Base-by-base conservation (phyloP, 768 basidiomycete genomes). In the Suillus sp. region DNA sequence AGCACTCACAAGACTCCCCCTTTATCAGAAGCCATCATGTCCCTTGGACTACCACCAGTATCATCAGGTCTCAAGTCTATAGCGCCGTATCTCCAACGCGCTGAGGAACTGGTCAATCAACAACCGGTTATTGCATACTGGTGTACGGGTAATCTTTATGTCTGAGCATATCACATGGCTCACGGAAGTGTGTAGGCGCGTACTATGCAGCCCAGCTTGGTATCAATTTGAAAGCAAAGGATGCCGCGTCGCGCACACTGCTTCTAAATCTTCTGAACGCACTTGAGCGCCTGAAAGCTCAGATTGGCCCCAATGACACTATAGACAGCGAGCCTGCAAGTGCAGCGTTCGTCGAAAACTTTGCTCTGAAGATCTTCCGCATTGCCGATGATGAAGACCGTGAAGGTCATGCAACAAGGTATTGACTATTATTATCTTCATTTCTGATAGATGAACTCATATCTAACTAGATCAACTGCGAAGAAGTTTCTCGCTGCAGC, bases 401-500 rank as follows among this genome's bases (percentile, higher is more conserved):
- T 51, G 83, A 78, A 16, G 94, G 91, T 1, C 81, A 79, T 50
- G 87, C 91, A 16, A 91, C 89, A 38, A 88, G 90, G 93, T 94
- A 61, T 80, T 18, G 34, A 10, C 30, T 42, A n/a, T 60, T 42
- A 2, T 59, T 22, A 58, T 35, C 20, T 22, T 62, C 58, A 16
- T 20, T 40, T 32, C 48, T 27, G 56, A 48, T 14, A 34, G 40
- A 34, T 20, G 57, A 48, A 65, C 66, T 69, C 45, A 70, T 38
- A 16, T 43, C 2, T 51, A 7, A 51, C 18, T 68, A 96, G 94
- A 72, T 84, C 86, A 22, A 99, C 96, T 1, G 95, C 96, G 5
- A 92, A 91, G 72, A 96, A 96, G 76, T 99, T 99, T 74, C 81
- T 98, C 4, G 96, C 95, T 16, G 94, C 96, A 37, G 90, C 94